Conservation (phyloP, 768 basidiomycete genomes). For the Suillus clintonianus region DNA sequence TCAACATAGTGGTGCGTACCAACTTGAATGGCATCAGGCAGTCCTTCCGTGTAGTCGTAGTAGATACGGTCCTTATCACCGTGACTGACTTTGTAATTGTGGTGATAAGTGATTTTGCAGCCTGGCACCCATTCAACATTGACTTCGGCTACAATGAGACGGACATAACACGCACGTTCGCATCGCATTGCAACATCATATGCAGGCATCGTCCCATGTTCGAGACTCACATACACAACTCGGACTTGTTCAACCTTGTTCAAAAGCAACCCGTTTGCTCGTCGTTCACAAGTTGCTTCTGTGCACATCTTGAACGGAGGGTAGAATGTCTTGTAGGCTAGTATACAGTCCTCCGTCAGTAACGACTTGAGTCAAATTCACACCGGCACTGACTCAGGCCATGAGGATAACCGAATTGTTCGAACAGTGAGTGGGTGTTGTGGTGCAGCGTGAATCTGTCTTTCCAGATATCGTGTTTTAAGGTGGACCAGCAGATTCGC, state of each 20-base stretch:
- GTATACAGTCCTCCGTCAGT: not conserved
- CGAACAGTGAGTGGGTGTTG: no score
- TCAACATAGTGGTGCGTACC: no score
- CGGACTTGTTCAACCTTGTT: not conserved
- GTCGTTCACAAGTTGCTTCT: not conserved
- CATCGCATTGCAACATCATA: not conserved
- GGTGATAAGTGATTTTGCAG: slow-evolving; percentile 20
- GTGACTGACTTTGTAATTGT: slow-evolving; percentile 14
- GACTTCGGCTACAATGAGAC: no score
- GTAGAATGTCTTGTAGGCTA: not conserved
- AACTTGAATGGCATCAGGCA: no score
- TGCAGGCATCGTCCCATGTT: not conserved
- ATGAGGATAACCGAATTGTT: no score
- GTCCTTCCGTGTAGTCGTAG: slow-evolving; percentile 7
- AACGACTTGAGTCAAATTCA: no score
- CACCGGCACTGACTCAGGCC: no score
- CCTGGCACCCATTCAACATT: slow-evolving; percentile 3
- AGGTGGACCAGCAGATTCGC: not conserved
- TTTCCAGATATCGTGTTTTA: not conserved
- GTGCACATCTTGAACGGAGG: not conserved
- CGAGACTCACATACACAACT: not conserved
- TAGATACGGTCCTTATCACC: slow-evolving; percentile 17
- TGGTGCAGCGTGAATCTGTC: not conserved
- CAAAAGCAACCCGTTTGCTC: not conserved
- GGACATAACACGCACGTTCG: no score